A percentile compares a stretch with the other conserved stretches of the same genome.
phyloP scores from a whole-genome alignment of 1,284 basidiomycete genomes.

The Puccinia horiana region DNA sequence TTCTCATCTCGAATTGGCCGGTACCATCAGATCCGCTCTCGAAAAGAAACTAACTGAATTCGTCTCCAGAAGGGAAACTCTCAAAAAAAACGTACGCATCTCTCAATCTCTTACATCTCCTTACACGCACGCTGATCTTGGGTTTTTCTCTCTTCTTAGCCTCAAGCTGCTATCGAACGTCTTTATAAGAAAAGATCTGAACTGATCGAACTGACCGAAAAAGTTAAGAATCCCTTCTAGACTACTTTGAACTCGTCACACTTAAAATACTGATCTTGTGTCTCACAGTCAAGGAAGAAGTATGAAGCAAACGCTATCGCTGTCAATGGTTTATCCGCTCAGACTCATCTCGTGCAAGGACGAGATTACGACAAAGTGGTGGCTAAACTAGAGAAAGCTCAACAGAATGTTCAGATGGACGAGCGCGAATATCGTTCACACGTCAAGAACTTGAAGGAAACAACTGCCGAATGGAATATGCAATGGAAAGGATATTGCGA shows the following conservation, averaged over 20 bases:
- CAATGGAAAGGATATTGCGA: conserved; percentile 94
- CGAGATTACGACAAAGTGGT: conserved; percentile 89
- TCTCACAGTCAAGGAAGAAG: conserved; percentile 74
- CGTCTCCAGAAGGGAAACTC: conserved; percentile 52
- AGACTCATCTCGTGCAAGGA: conserved; percentile 87
- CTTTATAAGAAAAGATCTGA: conserved; percentile 80
- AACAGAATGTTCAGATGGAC: conserved; percentile 83
- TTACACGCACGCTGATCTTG: neutral
- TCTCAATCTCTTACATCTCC: conserved; percentile 14
- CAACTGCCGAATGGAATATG: conserved; percentile 81
- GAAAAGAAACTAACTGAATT: conserved; percentile 63
- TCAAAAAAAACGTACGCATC: conserved; percentile 54
- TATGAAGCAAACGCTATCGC: conserved; percentile 91
- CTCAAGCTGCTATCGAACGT: conserved; percentile 78
- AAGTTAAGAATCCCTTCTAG: conserved; percentile 59
- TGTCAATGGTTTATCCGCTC: conserved; percentile 94
- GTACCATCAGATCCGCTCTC: conserved; percentile 75
- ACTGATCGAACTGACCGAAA: conserved; percentile 78
- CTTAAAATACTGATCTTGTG: neutral
- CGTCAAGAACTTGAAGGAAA: conserved; percentile 76
- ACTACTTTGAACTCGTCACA: neutral
- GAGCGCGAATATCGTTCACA: conserved; percentile 82
- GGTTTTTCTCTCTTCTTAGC: conserved; percentile 55
- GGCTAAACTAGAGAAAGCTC: conserved; percentile 80
- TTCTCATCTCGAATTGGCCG: conserved; percentile 70